phyloP scores from a whole-genome alignment of 2,329 filamentous ascomycete genomes.

The Chalaropsis ovoidea region DNA sequence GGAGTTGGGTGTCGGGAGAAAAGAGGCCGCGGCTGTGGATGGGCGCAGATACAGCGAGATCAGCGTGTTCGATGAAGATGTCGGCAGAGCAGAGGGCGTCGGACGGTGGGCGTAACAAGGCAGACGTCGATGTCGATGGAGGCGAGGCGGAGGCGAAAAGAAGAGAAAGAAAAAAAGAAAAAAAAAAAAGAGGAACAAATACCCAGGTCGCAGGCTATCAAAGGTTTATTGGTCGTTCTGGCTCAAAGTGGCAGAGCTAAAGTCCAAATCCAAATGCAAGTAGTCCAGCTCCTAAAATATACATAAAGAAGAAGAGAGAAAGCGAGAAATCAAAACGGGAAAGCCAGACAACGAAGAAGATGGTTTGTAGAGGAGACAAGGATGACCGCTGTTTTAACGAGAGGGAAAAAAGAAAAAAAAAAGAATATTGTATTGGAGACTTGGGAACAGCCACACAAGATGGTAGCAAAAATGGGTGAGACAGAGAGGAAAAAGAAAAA shows the following conservation, averaged over 20 bases:
- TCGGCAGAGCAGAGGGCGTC: not conserved
- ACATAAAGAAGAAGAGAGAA: not conserved
- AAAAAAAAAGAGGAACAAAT: conserved; percentile 18
- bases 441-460: too few relatives aligned
- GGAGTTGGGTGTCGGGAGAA: not conserved
- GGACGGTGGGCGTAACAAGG: not conserved
- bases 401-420: not conserved
- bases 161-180: not conserved
- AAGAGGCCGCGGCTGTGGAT: not conserved
- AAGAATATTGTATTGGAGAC: not conserved
- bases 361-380: conserved; percentile 5
- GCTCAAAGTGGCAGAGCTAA: not conserved
- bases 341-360: conserved; percentile 14
- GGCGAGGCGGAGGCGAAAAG: not conserved
- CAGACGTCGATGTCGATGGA: not conserved
- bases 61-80: not conserved
- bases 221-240: not conserved
- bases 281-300: conserved; percentile 13
- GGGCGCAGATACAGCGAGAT: not conserved
- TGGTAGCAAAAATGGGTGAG: not conserved
- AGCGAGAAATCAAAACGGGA: not conserved
- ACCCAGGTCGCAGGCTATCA: not conserved
- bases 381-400: not conserved
- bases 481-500: not conserved
- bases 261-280: not conserved